Conservation (phyloP, 805 yeast genomes). For the Candida rishiriensis region DNA sequence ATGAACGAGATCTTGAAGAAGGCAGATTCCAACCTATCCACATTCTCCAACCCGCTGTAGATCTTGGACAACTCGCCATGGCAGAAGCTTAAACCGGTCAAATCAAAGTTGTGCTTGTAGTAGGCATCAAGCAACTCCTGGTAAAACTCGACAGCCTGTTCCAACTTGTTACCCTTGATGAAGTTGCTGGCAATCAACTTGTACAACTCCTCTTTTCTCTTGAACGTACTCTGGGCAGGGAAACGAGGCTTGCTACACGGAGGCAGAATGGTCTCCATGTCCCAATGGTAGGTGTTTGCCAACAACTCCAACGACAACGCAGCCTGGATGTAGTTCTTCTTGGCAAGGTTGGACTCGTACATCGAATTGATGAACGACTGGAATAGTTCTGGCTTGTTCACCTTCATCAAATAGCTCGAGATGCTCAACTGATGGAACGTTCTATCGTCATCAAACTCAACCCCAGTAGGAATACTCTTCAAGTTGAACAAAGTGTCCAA, state of each 20-base stretch:
- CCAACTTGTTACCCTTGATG: conserved; percentile 66
- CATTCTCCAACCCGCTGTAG: conserved; percentile 60
- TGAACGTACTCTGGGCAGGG: conserved; percentile 78
- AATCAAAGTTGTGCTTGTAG: conserved; percentile 67
- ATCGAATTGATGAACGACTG: conserved; percentile 74
- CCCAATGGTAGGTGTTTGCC: conserved; percentile 76
- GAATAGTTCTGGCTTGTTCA: conserved; percentile 73
- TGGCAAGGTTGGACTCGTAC: conserved; percentile 57
- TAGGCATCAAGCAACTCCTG: conserved; percentile 75
- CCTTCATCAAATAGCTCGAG: conserved; percentile 70
- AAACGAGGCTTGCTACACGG: conserved; percentile 60
- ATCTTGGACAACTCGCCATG: conserved; percentile 63
- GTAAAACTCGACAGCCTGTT: conserved; percentile 74
- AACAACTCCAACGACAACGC: conserved; percentile 75
- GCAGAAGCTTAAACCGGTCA: conserved; percentile 68
- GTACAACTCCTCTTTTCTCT: conserved; percentile 68
- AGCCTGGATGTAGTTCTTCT: conserved; percentile 71
- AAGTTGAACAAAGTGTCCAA: conserved; percentile 62
- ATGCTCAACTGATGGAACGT: conserved; percentile 74
- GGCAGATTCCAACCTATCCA: conserved; percentile 71
- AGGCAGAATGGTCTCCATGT: conserved; percentile 50
- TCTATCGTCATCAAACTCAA: conserved; percentile 83
- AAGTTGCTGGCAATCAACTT: conserved; percentile 69
- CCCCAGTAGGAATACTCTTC: conserved; percentile 70
- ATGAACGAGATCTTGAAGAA: conserved; percentile 75